A percentile compares a stretch with the other conserved stretches of the same genome.
phyloP scores from a whole-genome alignment of 148 eudicot genomes.

The Fallopia convolvulus region DNA sequence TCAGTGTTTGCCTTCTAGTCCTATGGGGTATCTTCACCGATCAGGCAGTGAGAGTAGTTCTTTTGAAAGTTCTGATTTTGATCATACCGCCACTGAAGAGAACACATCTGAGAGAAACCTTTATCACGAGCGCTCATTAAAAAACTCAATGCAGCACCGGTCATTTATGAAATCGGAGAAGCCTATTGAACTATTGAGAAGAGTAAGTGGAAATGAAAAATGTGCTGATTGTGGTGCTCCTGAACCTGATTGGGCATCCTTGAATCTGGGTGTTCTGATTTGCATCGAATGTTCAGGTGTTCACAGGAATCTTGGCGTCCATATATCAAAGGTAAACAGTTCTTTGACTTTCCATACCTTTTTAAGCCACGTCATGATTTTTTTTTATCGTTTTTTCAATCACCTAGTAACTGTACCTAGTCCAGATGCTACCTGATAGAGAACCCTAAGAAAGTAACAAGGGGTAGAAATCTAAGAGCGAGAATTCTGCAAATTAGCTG shows the following conservation, averaged over 20 bases:
- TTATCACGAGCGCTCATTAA: constrained; percentile 55
- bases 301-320: constrained; percentile 98
- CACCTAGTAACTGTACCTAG: not conserved
- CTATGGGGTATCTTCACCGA: constrained; percentile 83
- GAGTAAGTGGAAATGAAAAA: constrained; percentile 79
- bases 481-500: too few species aligned
- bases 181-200: constrained; percentile 75
- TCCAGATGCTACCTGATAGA: not conserved
- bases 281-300: constrained; percentile 99
- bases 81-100: constrained; percentile 65
- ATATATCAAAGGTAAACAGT: constrained; percentile 80
- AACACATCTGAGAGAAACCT: constrained; percentile 60
- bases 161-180: constrained; percentile 56
- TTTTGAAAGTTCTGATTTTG: constrained; percentile 86
- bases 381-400: not conserved
- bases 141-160: constrained; percentile 66
- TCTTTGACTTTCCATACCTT: not conserved
- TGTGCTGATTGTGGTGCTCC: constrained; percentile 98
- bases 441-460: too few species aligned
- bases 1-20: constrained; percentile 70
- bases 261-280: constrained; percentile 92
- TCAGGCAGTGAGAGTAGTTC: constrained; percentile 99
- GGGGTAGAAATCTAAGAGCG: too few species aligned
- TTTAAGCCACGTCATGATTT: not conserved
- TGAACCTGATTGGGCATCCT: constrained; percentile 99